phyloP scores from a whole-genome alignment of 129 eudicot genomes.

The Rutidosis leptorrhynchoides region DNA sequence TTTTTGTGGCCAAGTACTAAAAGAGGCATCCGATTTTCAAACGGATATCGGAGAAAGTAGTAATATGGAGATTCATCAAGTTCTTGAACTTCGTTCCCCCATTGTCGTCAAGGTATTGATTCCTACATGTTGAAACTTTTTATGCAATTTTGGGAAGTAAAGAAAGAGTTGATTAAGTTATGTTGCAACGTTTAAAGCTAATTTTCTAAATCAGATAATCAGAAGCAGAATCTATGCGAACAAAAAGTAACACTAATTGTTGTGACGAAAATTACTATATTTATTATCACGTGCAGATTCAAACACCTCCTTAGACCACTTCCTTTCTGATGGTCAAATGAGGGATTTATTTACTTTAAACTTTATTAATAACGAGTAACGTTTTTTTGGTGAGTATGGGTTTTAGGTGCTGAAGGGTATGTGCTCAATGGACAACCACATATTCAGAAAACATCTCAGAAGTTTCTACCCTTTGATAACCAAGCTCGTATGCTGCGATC shows the following conservation, averaged over 20 bases:
- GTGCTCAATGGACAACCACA: conserved; percentile 68
- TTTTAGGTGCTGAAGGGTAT: conserved; percentile 83
- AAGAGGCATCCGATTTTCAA: conserved; percentile 88
- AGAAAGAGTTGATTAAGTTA: neutral
- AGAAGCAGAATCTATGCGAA: neutral
- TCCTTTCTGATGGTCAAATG: neutral
- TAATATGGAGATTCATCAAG: conserved; percentile 77
- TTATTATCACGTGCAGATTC: neutral
- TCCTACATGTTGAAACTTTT: neutral
- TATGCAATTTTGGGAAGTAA: neutral
- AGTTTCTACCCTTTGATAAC: conserved; percentile 85
- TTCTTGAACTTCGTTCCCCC: conserved; percentile 89
- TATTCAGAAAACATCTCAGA: conserved; percentile 68
- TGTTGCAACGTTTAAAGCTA: neutral
- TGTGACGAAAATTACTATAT: neutral
- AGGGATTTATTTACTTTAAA: neutral
- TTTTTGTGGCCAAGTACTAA: conserved; percentile 73
- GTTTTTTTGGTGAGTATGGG: neutral
- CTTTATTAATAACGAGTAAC: neutral
- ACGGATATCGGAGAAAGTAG: conserved; percentile 56
- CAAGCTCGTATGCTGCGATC: conserved; percentile 87
- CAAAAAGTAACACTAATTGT: neutral
- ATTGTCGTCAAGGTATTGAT: conserved; percentile 66
- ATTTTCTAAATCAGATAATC: neutral
- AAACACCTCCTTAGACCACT: neutral